phyloP scores from a whole-genome alignment of 495 filamentous ascomycete genomes.

The Neurospora sp. region DNA sequence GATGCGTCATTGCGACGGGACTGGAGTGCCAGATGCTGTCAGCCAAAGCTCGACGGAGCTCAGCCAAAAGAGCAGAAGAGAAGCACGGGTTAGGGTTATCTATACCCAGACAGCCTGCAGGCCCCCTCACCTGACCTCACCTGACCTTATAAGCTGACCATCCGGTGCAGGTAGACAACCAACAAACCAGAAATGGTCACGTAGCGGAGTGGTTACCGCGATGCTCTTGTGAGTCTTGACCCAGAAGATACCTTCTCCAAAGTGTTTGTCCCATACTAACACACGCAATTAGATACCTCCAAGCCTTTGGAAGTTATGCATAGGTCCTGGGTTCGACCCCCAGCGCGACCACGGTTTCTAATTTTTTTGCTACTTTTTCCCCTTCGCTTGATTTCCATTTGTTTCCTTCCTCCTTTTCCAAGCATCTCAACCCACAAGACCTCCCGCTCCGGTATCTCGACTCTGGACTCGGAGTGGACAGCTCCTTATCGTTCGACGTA shows the following conservation, averaged over 20 bases:
- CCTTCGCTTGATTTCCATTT: background rate
- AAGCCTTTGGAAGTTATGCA: background rate
- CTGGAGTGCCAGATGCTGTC: background rate
- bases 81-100: background rate
- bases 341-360: background rate
- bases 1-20: background rate
- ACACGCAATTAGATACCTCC: background rate
- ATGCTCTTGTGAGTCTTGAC: background rate
- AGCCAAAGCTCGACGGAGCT: background rate
- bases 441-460: background rate
- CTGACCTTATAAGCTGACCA: background rate
- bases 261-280: slow-evolving; percentile 1
- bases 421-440: background rate
- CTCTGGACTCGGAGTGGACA: background rate
- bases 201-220: background rate
- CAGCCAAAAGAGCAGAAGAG: too few species aligned
- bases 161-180: background rate
- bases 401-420: background rate
- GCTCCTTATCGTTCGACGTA: background rate
- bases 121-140: background rate
- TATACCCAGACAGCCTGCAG: background rate
- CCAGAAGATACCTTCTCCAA: background rate
- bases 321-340: background rate
- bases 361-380: background rate
- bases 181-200: background rate